Evolutionary conservation across 352 stramenopile species (phyloP).

Genomic region (Globisporangium apiculatum): DNA sequence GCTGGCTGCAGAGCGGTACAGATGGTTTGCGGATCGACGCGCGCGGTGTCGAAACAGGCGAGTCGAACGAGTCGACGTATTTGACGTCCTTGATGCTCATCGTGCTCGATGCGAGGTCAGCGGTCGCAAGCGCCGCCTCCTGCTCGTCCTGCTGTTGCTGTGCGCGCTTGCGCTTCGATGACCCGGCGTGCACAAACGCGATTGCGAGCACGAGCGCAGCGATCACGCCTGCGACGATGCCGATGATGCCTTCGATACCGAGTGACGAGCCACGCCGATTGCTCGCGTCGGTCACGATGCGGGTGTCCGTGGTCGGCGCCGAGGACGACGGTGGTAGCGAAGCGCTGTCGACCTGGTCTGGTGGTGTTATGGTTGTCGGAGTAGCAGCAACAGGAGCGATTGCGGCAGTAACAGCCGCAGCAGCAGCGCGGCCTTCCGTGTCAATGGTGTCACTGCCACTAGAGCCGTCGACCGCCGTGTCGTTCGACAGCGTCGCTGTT

Average conservation of each 20-base stretch:
- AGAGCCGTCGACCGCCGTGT: background rate
- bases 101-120: slow-evolving; percentile 9
- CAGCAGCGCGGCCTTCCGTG: slow-evolving; percentile 2
- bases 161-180: slow-evolving; percentile 2
- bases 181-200: slow-evolving; percentile 7
- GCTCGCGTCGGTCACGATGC: background rate
- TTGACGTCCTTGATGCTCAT: slow-evolving; percentile 11
- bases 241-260: slow-evolving; percentile 3
- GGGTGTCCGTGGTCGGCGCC: slow-evolving; percentile 1
- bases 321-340: background rate
- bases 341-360: background rate
- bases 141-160: background rate
- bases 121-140: background rate
- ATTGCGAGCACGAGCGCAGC: slow-evolving; percentile 6
- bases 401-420: background rate
- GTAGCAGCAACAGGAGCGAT: too few relatives aligned
- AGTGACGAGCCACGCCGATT: slow-evolving; percentile 1
- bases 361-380: background rate
- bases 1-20: background rate
- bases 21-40: slow-evolving; percentile 8
- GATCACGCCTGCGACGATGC: slow-evolving; percentile 6
- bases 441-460: background rate
- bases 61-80: slow-evolving; percentile 12
- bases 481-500: background rate
- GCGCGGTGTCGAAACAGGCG: background rate